A percentile compares a stretch with the other conserved stretches of the same genome.
Conservation (phyloP, 108 stramenopile species). For the Stephanodiscus triporus region DNA sequence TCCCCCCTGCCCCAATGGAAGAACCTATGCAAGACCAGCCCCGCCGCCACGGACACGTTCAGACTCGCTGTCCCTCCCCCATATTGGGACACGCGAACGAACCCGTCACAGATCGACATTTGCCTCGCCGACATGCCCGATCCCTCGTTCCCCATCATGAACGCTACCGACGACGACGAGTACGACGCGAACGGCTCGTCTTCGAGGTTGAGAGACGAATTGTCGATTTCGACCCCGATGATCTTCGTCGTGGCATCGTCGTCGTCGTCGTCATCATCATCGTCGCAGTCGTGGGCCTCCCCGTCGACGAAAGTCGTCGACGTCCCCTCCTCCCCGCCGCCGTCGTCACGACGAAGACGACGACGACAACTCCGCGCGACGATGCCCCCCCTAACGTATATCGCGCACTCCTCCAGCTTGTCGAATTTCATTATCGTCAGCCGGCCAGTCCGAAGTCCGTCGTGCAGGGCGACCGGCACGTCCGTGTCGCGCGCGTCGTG, state of each 20-base stretch:
- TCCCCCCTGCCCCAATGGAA: conserved; percentile 15
- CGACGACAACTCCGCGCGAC: too few species aligned
- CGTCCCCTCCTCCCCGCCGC: not conserved
- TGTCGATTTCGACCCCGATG: conserved; percentile 83
- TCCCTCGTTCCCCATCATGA: conserved; percentile 91
- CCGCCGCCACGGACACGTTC: conserved; percentile 84
- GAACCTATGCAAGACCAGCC: conserved; percentile 62
- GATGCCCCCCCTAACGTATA: conserved; percentile 47
- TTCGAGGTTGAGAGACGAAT: conserved; percentile 41
- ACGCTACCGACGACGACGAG: conserved; percentile 42
- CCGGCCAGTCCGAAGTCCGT: conserved; percentile 23
- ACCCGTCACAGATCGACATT: conserved; percentile 70
- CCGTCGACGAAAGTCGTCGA: too few species aligned
- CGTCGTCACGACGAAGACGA: not conserved
- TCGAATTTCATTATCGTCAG: conserved; percentile 60
- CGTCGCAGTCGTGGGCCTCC: not conserved
- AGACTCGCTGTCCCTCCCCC: conserved; percentile 89
- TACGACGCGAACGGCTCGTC: conserved; percentile 20
- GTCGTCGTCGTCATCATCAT: not conserved
- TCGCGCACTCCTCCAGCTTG: conserved; percentile 71
- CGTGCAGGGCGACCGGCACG: conserved; percentile 11
- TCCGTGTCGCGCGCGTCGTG: conserved; percentile 14
- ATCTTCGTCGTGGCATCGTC: conserved; percentile 46
- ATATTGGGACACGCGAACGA: conserved; percentile 79
- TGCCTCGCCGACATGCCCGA: conserved; percentile 75